These are phyloP conservation scores for Graphilbum sp. DNA, from an alignment of 2,329 filamentous ascomycete species.

Conservation along the genomic window DNA sequence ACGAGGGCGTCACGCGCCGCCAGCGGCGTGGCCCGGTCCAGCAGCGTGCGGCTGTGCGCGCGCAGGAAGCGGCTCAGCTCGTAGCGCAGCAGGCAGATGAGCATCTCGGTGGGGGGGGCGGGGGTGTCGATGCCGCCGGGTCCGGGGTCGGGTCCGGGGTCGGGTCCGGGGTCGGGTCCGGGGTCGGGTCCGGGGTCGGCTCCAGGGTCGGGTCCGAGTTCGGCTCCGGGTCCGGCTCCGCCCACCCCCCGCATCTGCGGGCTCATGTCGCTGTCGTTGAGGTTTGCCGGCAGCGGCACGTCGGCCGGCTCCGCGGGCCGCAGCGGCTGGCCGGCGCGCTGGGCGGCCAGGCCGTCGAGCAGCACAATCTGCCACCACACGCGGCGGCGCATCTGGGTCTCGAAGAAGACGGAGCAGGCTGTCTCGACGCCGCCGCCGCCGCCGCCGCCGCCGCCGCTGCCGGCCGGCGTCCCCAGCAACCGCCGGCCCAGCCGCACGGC, in stretches of 20 bases:
- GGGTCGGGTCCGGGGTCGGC: too few relatives aligned
- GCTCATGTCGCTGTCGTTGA: constrained; percentile 31
- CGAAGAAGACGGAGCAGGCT: constrained; percentile 34
- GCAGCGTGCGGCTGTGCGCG: constrained; percentile 11
- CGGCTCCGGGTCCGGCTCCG: constrained; percentile 10
- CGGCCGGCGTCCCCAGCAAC: too few relatives aligned
- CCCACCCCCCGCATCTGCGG: constrained; percentile 26
- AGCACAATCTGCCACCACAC: constrained; percentile 42
- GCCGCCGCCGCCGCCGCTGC: constrained; percentile 25
- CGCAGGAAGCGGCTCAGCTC: constrained; percentile 24
- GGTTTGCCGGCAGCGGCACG: constrained; percentile 18
- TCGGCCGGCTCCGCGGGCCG: neutral
- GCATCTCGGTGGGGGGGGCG: constrained; percentile 27
- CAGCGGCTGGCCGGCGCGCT: constrained; percentile 5
- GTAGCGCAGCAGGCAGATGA: constrained; percentile 25
- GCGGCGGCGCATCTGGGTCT: constrained; percentile 40
- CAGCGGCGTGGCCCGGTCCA: constrained; percentile 12
- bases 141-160: too few relatives aligned
- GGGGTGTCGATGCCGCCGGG: neutral
- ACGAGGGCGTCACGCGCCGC: constrained; percentile 14
- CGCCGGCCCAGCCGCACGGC: constrained; percentile 33
- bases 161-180: neutral
- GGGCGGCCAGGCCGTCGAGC: constrained; percentile 28
- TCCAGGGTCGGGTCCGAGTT: neutral
- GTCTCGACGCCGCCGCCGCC: too few relatives aligned